Percentiles rank a stretch among this genome's conserved stretches.
These are phyloP conservation scores for Boletus huronensis DNA, from an alignment of 768 basidiomycete species.

Conservation along the genomic window DNA sequence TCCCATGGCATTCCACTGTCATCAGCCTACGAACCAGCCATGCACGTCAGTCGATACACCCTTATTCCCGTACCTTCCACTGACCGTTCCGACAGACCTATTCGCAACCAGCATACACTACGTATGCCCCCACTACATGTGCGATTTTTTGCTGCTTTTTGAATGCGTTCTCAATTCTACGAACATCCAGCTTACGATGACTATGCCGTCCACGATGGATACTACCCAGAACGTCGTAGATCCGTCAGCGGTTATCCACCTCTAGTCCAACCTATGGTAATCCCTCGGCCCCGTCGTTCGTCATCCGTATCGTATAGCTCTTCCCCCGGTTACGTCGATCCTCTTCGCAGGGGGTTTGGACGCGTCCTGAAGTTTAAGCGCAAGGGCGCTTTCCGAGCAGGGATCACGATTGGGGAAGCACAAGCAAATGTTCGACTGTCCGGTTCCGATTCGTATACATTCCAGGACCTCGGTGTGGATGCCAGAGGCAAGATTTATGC, in stretches of 20 bases:
- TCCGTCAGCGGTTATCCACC: conserved; percentile 22
- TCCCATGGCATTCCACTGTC: conserved; percentile 31
- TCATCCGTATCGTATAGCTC: conserved; percentile 39
- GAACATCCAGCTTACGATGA: conserved; percentile 52
- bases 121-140: conserved; percentile 47
- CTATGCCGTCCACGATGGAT: conserved; percentile 43
- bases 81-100: conserved; percentile 31
- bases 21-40: conserved; percentile 40
- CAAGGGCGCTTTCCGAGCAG: conserved; percentile 61
- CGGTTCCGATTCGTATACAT: conserved; percentile 57
- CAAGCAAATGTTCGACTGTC: conserved; percentile 61
- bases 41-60: conserved; percentile 35
- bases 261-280: conserved; percentile 18
- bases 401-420: conserved; percentile 66
- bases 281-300: conserved; percentile 34
- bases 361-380: conserved; percentile 68
- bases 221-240: conserved; percentile 38
- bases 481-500: conserved; percentile 54
- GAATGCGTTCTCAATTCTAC: neutral
- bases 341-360: conserved; percentile 48
- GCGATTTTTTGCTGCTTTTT: conserved; percentile 10
- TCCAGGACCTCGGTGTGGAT: conserved; percentile 66
- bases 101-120: conserved; percentile 42
- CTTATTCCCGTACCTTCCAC: neutral
- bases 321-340: conserved; percentile 36